Evolutionary conservation across 164 flowering plant genomes (phyloP), one percentile per base, ranked within the genome.

Genomic region (Magnolia sinica): DNA sequence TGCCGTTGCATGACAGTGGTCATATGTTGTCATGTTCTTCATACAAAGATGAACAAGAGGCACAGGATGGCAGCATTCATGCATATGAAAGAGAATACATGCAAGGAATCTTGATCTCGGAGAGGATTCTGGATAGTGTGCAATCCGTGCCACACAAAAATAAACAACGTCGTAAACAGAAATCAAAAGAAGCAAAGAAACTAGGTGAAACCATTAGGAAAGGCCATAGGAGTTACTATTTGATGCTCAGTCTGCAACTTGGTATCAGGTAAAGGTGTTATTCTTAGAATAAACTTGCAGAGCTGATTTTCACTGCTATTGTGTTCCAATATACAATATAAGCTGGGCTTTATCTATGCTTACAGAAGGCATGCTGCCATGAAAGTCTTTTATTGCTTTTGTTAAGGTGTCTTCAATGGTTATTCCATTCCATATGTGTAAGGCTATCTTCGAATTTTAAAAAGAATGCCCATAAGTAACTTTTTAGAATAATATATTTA

Each of bases 171-270:
- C 79, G 73, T 50, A 90, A 85, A 74, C 78, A 76, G 77, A 78
- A 65, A 74, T 82, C 75, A 27, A 86, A 85, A 67, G 87, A 88
- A 80, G 79, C 72, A 20, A 86, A 83, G 75, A 83, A 71, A 67
- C 84, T 87, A 6, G 90, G 92, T 69, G 78, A 88, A 75, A 83
- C 83, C 75, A 79, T 88, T 70, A 82, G 84, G 71, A 81, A 82
- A 79, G 87, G 91, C 77, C 87, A 82, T 64, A 85, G 79, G 78
- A 91, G 92, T 86, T 88, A 88, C 77, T 86, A 87, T 84, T 78
- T 95, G 71, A 91, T 85, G 96, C 98, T 93, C 73, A 92, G 87
- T 81, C 87, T 95, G 85, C 98, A 95, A 80, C 95, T 92, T 83
- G 99, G 99, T 74, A 95, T 95, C 85, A 92, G 99, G 99, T 92